These are phyloP conservation scores for Vigna unguiculata DNA, from an alignment of 306 rosid species.

Conservation along the genomic window DNA sequence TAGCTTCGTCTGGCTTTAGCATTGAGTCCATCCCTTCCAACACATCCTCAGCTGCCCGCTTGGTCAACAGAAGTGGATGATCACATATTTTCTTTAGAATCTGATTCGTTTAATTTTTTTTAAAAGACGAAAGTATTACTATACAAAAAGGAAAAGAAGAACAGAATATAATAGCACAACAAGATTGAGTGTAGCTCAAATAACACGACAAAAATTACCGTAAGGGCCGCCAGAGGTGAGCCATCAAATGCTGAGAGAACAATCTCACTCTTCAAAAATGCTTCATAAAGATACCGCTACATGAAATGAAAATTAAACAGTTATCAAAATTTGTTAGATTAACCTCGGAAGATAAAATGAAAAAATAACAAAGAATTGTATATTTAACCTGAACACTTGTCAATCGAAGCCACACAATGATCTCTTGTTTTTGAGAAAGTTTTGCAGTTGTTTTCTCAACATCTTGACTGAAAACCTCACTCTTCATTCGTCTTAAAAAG, in stretches of 20 bases:
- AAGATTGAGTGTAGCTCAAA: conserved; percentile 31
- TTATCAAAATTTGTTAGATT: not conserved
- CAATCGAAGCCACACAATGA: conserved; percentile 87
- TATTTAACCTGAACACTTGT: conserved; percentile 77
- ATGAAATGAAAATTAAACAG: conserved; percentile 39
- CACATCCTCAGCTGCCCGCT: conserved; percentile 93
- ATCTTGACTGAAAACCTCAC: conserved; percentile 82
- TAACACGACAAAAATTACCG: conserved; percentile 56
- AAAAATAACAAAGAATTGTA: conserved; percentile 34
- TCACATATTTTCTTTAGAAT: conserved; percentile 92
- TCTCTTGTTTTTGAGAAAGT: conserved; percentile 82
- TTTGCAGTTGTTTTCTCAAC: conserved; percentile 56
- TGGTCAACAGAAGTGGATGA: conserved; percentile 89
- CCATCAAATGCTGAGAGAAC: conserved; percentile 97
- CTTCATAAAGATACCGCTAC: conserved; percentile 84
- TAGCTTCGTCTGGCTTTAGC: conserved; percentile 71
- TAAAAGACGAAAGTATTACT: conserved; percentile 18
- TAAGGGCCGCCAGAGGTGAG: conserved; percentile 88
- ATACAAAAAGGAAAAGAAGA: not conserved
- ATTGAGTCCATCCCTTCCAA: conserved; percentile 86
- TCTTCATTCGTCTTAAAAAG: conserved; percentile 86
- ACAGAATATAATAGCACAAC: not conserved
- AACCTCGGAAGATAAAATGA: conserved; percentile 20
- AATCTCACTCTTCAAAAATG: conserved; percentile 80
- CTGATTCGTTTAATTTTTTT: conserved; percentile 52